Evolutionary conservation across 495 filamentous ascomycete genomes (phyloP).

Genomic region (Hypoxylon cercidicola): DNA sequence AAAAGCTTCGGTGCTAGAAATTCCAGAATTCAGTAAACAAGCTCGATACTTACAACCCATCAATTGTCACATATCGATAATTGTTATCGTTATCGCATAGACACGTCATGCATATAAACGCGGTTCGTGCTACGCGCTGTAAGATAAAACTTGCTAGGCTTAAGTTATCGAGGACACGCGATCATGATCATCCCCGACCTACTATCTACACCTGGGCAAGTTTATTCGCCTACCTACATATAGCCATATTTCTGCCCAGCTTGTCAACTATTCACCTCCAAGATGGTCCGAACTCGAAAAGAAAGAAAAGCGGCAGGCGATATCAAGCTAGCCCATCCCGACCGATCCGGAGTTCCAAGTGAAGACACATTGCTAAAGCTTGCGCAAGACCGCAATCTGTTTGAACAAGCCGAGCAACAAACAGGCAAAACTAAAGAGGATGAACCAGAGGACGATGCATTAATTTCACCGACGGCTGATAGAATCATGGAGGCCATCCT

Average conservation of each 20-base stretch:
- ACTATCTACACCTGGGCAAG: neutral
- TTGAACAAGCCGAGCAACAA: constrained; percentile 51
- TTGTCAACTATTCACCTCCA: neutral
- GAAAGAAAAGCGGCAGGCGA: constrained; percentile 59
- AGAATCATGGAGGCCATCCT: constrained; percentile 69
- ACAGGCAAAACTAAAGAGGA: constrained; percentile 48
- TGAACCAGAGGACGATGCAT: constrained; percentile 42
- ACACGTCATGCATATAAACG: constrained; percentile 7
- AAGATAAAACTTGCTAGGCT: neutral
- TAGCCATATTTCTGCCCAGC: neutral
- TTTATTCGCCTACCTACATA: no score
- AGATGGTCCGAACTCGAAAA: constrained; percentile 59
- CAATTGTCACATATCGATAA: constrained; percentile 30
- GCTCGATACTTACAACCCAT: constrained; percentile 4
- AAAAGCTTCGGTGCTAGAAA: no score
- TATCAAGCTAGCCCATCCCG: constrained; percentile 68
- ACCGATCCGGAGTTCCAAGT: constrained; percentile 62
- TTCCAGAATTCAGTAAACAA: no score
- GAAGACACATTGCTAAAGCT: constrained; percentile 71
- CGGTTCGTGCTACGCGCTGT: neutral
- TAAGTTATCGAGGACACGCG: constrained; percentile 18
- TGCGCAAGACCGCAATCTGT: constrained; percentile 67
- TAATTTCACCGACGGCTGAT: constrained; percentile 56
- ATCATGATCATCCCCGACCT: constrained; percentile 2
- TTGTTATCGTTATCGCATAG: no score